phyloP scores from a whole-genome alignment of 1,284 basidiomycete species.

The Sanghuangporus sanghuang region DNA sequence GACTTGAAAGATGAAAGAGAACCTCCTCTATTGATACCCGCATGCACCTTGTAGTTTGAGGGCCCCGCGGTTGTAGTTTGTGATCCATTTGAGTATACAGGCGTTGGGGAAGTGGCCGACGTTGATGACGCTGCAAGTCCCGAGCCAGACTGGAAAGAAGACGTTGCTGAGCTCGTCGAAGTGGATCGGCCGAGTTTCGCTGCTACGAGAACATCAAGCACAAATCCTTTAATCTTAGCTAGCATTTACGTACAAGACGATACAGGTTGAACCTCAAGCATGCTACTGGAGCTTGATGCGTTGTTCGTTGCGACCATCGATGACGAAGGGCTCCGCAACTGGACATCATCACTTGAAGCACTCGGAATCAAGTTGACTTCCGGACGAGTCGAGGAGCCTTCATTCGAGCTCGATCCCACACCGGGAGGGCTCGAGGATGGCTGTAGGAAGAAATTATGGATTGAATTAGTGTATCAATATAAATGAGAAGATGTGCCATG shows the following conservation, averaged over 20 bases:
- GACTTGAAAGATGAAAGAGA: slow-evolving; percentile 17
- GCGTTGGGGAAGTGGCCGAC: slow-evolving; percentile 26
- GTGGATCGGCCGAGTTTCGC: slow-evolving; percentile 25
- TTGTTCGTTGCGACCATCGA: slow-evolving; percentile 8
- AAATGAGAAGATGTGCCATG: neutral
- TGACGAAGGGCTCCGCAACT: slow-evolving; percentile 6
- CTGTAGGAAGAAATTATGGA: neutral
- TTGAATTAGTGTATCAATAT: slow-evolving; percentile 2
- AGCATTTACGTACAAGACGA: neutral
- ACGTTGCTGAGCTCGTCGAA: slow-evolving; percentile 28
- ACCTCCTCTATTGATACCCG: slow-evolving; percentile 10
- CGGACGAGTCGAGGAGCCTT: neutral
- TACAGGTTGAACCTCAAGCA: neutral
- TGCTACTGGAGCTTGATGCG: neutral
- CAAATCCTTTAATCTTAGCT: neutral
- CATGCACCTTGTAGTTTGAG: slow-evolving; percentile 20
- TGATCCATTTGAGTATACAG: slow-evolving; percentile 22
- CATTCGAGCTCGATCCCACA: slow-evolving; percentile 1
- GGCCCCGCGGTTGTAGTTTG: slow-evolving; percentile 22
- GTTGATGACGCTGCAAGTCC: slow-evolving; percentile 25
- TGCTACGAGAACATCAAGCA: slow-evolving; percentile 12
- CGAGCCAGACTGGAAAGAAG: slow-evolving; percentile 26
- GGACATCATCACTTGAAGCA: slow-evolving; percentile 6
- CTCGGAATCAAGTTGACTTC: neutral
- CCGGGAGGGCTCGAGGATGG: neutral